Conservation (phyloP, 805 yeast species). For the Yamadazyma ubonensis region DNA sequence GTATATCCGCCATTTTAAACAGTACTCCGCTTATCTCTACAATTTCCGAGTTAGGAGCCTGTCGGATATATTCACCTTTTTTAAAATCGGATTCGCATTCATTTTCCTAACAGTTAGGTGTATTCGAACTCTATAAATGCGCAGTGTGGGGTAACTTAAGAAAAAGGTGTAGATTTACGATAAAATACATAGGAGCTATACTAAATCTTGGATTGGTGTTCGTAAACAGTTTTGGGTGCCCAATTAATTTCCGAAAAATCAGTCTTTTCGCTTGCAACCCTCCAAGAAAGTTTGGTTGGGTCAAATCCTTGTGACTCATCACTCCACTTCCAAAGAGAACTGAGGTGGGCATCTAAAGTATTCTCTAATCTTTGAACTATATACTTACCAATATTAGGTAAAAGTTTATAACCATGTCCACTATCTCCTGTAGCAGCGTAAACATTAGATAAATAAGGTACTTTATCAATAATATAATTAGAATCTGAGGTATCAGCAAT, state of each 20-base stretch:
- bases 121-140: too few relatives aligned
- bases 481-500: slow-evolving; percentile 34
- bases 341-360: slow-evolving; percentile 8
- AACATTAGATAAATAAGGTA: slow-evolving; percentile 27
- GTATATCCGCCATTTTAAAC: background rate
- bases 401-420: slow-evolving; percentile 39
- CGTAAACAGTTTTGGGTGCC: slow-evolving; percentile 2
- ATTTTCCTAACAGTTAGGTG: too few relatives aligned
- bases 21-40: background rate
- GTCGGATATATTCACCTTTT: background rate
- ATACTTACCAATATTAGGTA: slow-evolving; percentile 32
- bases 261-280: slow-evolving; percentile 9
- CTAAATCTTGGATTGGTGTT: background rate
- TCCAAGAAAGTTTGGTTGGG: slow-evolving; percentile 13
- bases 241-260: slow-evolving; percentile 14
- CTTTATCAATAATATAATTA: slow-evolving; percentile 33
- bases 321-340: slow-evolving; percentile 17
- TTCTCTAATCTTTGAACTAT: slow-evolving; percentile 13
- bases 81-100: too few relatives aligned
- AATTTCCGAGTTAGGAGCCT: background rate
- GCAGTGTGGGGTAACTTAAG: too few relatives aligned
- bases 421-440: slow-evolving; percentile 39
- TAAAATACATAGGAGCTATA: too few relatives aligned
- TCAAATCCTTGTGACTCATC: slow-evolving; percentile 13
- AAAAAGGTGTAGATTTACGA: too few relatives aligned